Base-by-base conservation (phyloP, 805 yeast genomes). In the Saccharomycopsis synnaedendra region DNA sequence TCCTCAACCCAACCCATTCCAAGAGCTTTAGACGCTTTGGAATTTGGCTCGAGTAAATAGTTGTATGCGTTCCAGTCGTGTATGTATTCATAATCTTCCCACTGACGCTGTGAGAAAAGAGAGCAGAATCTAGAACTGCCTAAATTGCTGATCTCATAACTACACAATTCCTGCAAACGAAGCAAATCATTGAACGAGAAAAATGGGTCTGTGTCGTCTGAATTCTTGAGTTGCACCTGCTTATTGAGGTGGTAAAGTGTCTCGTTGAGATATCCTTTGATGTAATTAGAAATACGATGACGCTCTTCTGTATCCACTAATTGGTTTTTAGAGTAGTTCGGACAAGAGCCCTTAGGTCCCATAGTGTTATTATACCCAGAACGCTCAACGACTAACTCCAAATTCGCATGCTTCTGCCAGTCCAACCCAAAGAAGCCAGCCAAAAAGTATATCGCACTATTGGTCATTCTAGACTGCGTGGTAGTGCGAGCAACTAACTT, bases 61-160 rank as follows among this genome's bases (percentile, higher is more conserved):
- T 83, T 82, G 65, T 75, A 85, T 56, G 74, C 71, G 44, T 62
- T 64, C 43, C 83, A 65, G 54, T 84, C 89, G 31, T 67, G 67
- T 27, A 71, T 66, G 62, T 85, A 85, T 43, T 78, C 78, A 56
- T 71, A 73, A 33, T 72, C 74, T 45, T 80, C 64, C 68, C 76
- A 79, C 53, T 85, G 89, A 19, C 78, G 79, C 55, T 71, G 71
- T 40, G 86, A 80, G 65, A 85, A 78, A 32, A 81, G 67, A 39
- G 71, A 70, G 63, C 94, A 85, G 53, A 83, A 76, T 33, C 72
- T 70, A 11, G 90, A 82, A 46, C 64, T 59, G 7, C 93, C 94
- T n/a, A 34, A 34, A n/a, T n/a, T 34, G 3, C 36, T 85, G 41
- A 82, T 64, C 61, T 85, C 95, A 59, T 71, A 85, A 2, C 85